Conservation (phyloP, 768 basidiomycete species). For the Tulasnella sp. region DNA sequence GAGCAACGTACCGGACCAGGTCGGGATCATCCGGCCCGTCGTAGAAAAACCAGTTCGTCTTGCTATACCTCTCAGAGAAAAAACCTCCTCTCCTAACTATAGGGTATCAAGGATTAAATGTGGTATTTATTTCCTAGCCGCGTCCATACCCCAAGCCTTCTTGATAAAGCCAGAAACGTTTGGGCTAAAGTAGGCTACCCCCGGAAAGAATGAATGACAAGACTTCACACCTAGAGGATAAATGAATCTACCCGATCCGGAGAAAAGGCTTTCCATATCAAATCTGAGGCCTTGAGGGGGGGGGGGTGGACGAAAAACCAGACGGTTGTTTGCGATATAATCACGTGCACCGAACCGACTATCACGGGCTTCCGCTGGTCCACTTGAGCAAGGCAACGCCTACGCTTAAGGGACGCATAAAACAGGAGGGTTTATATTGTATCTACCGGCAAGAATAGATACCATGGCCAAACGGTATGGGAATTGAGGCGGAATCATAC, state of each 20-base stretch:
- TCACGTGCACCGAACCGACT: too few relatives aligned
- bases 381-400: too few relatives aligned
- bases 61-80: conserved; percentile 9
- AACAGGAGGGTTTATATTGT: too few relatives aligned
- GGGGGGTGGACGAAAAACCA: background rate
- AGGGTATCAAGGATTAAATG: background rate
- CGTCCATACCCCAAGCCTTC: conserved; percentile 8
- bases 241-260: background rate
- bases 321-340: background rate
- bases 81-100: background rate
- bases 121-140: background rate
- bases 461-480: too few relatives aligned
- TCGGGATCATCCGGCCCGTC: conserved; percentile 8
- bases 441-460: too few relatives aligned
- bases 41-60: conserved; percentile 19
- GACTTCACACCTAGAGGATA: background rate
- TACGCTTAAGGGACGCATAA: too few relatives aligned
- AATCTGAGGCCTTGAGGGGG: background rate
- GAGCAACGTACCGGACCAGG: background rate
- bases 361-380: too few relatives aligned
- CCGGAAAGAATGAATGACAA: background rate
- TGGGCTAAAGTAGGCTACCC: conserved; percentile 15
- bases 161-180: conserved; percentile 1
- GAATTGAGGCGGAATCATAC: too few relatives aligned
- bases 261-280: background rate